A percentile compares a stretch with the other conserved stretches of the same genome.
phyloP scores from a whole-genome alignment of 23 red algal species.

The Gracilaria domingensis region DNA sequence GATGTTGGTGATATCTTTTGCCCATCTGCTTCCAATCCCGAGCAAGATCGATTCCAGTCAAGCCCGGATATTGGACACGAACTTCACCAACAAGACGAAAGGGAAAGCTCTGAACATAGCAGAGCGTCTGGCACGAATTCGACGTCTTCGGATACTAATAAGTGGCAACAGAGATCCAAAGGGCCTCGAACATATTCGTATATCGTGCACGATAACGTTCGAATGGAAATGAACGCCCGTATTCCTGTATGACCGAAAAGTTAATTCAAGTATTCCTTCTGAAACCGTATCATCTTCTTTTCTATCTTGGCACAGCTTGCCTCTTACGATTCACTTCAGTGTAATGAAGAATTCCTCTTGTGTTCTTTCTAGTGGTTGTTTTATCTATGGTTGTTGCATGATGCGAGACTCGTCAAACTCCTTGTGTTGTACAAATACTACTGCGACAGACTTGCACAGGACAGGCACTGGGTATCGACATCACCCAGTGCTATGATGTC shows the following conservation, averaged over 20 bases:
- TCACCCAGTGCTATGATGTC: too few relatives aligned
- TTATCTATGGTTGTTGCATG: not conserved
- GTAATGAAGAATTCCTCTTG: not conserved
- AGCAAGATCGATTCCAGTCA: not conserved
- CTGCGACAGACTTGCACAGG: not conserved
- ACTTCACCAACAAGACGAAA: not conserved
- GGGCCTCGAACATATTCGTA: slow-evolving; percentile 68
- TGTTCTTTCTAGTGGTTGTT: not conserved
- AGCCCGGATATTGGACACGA: not conserved
- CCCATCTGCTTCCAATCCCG: not conserved
- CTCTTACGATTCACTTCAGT: not conserved
- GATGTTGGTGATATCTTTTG: slow-evolving; percentile 11
- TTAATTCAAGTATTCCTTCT: not conserved
- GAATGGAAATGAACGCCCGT: slow-evolving; percentile 63
- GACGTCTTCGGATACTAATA: not conserved
- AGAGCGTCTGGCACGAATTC: not conserved
- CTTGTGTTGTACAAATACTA: not conserved
- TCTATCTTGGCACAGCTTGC: not conserved
- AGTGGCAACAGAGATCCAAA: slow-evolving; percentile 20
- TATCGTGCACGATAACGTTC: slow-evolving; percentile 74
- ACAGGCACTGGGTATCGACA: too few relatives aligned
- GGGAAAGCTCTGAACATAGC: not conserved
- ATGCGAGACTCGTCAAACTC: not conserved
- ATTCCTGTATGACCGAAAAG: slow-evolving; percentile 45
- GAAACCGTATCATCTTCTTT: slow-evolving; percentile 1